phyloP scores from a whole-genome alignment of 1,139 yeast species.

The Geotrichum cucujoidarum region DNA sequence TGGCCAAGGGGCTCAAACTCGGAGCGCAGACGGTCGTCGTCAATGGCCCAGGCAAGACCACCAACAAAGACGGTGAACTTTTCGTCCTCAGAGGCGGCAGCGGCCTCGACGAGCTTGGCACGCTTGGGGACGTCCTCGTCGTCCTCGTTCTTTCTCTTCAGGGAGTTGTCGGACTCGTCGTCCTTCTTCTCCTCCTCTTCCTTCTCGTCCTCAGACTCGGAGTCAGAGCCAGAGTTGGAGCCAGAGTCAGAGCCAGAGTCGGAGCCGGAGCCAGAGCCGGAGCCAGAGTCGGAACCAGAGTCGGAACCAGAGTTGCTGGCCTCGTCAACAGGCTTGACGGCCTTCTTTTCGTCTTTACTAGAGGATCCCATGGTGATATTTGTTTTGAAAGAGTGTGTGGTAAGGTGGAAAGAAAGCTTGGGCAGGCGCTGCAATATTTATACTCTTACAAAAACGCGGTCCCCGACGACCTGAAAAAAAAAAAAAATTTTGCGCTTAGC shows the following conservation, averaged over 20 bases:
- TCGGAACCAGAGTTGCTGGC: constrained; percentile 28
- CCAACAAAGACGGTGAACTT: constrained; percentile 93
- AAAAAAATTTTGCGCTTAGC: constrained; percentile 6
- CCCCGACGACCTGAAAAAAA: background rate
- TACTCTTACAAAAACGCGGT: background rate
- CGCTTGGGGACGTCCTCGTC: constrained; percentile 37
- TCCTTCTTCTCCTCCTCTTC: constrained; percentile 39
- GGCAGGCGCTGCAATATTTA: background rate
- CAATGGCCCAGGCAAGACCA: constrained; percentile 94
- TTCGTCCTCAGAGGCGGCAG: constrained; percentile 42
- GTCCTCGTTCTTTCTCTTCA: constrained; percentile 40
- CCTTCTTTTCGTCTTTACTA: constrained; percentile 29
- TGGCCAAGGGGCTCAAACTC: constrained; percentile 85
- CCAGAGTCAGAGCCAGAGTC: constrained; percentile 28
- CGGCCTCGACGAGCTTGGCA: constrained; percentile 37
- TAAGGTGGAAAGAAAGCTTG: constrained; percentile 10
- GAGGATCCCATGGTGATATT: constrained; percentile 21
- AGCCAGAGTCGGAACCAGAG: too few species aligned
- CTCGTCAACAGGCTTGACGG: constrained; percentile 29
- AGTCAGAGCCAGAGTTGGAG: constrained; percentile 25
- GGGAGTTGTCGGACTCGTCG: constrained; percentile 29
- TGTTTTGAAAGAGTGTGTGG: constrained; percentile 6
- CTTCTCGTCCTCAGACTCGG: constrained; percentile 29
- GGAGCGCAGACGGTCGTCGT: constrained; percentile 84
- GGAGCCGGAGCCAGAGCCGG: constrained; percentile 35